These are phyloP conservation scores for Nicotiana tomentosiformis DNA, from an alignment of 257 asterid genomes.

Conservation along the genomic window DNA sequence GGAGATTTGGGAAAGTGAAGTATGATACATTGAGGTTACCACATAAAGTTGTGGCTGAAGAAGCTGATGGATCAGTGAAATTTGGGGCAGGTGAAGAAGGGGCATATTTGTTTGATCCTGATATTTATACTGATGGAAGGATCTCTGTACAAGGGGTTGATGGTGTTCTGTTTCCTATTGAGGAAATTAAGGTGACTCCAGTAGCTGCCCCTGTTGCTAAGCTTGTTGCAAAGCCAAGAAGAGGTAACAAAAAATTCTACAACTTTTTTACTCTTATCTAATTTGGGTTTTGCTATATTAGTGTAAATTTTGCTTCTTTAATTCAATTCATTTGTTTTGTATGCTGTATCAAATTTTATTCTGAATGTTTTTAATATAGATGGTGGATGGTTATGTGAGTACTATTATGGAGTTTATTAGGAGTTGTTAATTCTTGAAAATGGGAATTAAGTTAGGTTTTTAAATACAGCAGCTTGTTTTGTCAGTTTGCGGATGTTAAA, in stretches of 20 bases:
- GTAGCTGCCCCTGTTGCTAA: slow-evolving; percentile 47
- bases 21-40: slow-evolving; percentile 25
- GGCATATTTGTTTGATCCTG: slow-evolving; percentile 86
- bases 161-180: slow-evolving; percentile 69
- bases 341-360: neutral
- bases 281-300: neutral
- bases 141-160: slow-evolving; percentile 96
- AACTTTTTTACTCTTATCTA: neutral
- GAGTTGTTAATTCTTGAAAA: neutral
- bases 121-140: slow-evolving; percentile 92
- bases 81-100: slow-evolving; percentile 71
- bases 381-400: neutral
- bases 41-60: slow-evolving; percentile 80
- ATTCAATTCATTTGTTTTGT: neutral
- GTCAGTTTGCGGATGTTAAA: neutral
- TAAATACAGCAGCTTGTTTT: neutral
- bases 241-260: slow-evolving; percentile 40
- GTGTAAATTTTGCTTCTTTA: neutral
- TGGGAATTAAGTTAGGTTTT: neutral
- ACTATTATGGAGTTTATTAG: neutral
- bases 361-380: neutral
- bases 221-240: slow-evolving; percentile 48
- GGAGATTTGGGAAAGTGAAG: slow-evolving; percentile 40
- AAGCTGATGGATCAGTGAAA: slow-evolving; percentile 88
- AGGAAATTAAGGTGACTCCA: slow-evolving; percentile 41